Conservation (phyloP, 345 rosid species). For the Streptanthus diversifolius region DNA sequence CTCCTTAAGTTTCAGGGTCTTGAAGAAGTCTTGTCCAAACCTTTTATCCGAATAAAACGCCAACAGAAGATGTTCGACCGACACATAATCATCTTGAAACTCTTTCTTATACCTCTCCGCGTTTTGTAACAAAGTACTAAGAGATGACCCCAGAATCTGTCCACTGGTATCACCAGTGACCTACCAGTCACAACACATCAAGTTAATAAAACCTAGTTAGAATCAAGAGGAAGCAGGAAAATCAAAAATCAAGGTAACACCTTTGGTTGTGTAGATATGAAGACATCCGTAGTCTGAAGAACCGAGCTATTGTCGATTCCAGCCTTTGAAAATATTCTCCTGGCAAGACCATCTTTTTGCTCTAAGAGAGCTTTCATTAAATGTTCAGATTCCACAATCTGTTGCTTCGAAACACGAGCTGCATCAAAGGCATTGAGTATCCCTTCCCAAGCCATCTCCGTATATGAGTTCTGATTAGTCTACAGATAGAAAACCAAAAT, state of each 20-base stretch:
- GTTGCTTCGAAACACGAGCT: slow-evolving; percentile 59
- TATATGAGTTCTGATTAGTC: slow-evolving; percentile 59
- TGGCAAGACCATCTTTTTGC: slow-evolving; percentile 82
- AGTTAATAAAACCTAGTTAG: not conserved
- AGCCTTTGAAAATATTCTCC: slow-evolving; percentile 74
- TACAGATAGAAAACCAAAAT: slow-evolving; percentile 1
- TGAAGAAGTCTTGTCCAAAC: slow-evolving; percentile 67
- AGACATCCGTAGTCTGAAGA: slow-evolving; percentile 60
- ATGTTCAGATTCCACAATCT: slow-evolving; percentile 80
- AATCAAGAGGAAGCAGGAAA: not conserved
- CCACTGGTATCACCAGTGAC: slow-evolving; percentile 68
- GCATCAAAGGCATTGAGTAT: slow-evolving; percentile 64
- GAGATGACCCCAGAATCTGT: slow-evolving; percentile 57
- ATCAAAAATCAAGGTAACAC: not conserved
- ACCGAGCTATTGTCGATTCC: slow-evolving; percentile 66
- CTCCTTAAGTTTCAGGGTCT: slow-evolving; percentile 52
- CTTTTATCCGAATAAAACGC: slow-evolving; percentile 68
- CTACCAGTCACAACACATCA: slow-evolving; percentile 28
- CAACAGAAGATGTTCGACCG: slow-evolving; percentile 72
- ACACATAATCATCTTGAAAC: slow-evolving; percentile 75
- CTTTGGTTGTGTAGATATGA: slow-evolving; percentile 71
- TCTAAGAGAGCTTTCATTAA: slow-evolving; percentile 91
- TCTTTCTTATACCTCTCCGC: slow-evolving; percentile 64
- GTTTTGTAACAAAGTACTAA: slow-evolving; percentile 50
- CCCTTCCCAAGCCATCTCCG: slow-evolving; percentile 96